Percentiles rank a stretch among this genome's conserved stretches.
Evolutionary conservation across 371 early-diverging fungal species (phyloP).

Genomic region (Umbelopsis sp.): DNA sequence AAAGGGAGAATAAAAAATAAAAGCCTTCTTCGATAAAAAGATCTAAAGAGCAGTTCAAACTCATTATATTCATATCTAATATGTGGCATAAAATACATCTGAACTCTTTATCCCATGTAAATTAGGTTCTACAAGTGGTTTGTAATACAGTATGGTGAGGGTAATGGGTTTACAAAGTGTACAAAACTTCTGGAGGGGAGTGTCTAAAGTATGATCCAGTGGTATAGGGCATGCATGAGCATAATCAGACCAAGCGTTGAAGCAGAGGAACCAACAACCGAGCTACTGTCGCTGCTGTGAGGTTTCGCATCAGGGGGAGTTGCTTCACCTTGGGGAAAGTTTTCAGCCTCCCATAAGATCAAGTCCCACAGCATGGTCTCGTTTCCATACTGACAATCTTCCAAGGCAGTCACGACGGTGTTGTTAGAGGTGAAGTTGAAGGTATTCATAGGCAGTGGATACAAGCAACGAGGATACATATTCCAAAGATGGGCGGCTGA

Average conservation of each 20-base stretch:
- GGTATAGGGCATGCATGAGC: neutral
- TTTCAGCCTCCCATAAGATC: conserved; percentile 30
- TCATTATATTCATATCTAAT: too few relatives aligned
- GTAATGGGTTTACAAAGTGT: neutral
- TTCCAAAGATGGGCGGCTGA: conserved; percentile 41
- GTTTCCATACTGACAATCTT: conserved; percentile 31
- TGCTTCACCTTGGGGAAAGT: conserved; percentile 26
- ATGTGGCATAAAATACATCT: too few relatives aligned
- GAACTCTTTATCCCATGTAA: too few relatives aligned
- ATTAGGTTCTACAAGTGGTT: too few relatives aligned
- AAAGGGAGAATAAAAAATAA: too few relatives aligned
- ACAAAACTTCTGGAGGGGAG: neutral
- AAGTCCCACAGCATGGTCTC: conserved; percentile 33
- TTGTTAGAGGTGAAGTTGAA: conserved; percentile 39
- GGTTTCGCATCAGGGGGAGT: conserved; percentile 21
- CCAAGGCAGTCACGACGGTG: conserved; percentile 36
- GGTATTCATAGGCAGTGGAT: conserved; percentile 30
- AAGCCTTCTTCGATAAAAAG: too few relatives aligned
- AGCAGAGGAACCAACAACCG: neutral
- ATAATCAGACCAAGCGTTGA: neutral
- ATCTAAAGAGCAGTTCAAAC: too few relatives aligned
- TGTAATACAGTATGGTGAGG: too few relatives aligned
- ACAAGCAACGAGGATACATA: conserved; percentile 36
- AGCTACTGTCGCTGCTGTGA: neutral
- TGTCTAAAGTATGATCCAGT: neutral